A percentile compares a stretch with the other conserved stretches of the same genome.
These are phyloP conservation scores for Microsporum ferrugineum DNA, from an alignment of 2,329 filamentous ascomycete species.

Conservation along the genomic window DNA sequence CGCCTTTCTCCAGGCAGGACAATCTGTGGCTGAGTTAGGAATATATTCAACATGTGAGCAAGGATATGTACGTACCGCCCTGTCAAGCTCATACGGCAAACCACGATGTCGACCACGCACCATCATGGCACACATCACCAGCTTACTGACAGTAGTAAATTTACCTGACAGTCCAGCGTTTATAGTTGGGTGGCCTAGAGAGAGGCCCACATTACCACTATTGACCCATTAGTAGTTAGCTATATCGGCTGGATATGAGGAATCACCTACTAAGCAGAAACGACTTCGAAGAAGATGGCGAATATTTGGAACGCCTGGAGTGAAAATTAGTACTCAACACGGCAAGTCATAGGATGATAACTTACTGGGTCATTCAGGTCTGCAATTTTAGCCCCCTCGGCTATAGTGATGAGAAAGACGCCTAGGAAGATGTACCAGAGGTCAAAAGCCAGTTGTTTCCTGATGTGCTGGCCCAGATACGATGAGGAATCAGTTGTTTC, in stretches of 20 bases:
- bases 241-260: background rate
- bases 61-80: constrained; percentile 18
- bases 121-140: constrained; percentile 47
- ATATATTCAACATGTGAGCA: background rate
- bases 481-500: constrained; percentile 20
- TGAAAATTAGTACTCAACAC: background rate
- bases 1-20: constrained; percentile 11
- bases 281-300: constrained; percentile 33
- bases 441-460: constrained; percentile 54
- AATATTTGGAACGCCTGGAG: constrained; percentile 13
- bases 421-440: constrained; percentile 53
- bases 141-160: constrained; percentile 40
- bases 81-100: constrained; percentile 45
- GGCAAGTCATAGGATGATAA: background rate
- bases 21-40: constrained; percentile 4
- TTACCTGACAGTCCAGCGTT: constrained; percentile 30
- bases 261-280: constrained; percentile 30
- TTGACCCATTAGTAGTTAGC: constrained; percentile 7
- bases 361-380: constrained; percentile 19
- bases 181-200: constrained; percentile 23
- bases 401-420: constrained; percentile 38
- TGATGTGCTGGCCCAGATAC: constrained; percentile 46
- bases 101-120: constrained; percentile 45
- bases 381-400: constrained; percentile 36
- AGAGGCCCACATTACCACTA: constrained; percentile 27